Percentiles rank a stretch among this genome's conserved stretches.
These are phyloP conservation scores for Gossypium aridum DNA, from an alignment of 441 rosid species.

Conservation along the genomic window DNA sequence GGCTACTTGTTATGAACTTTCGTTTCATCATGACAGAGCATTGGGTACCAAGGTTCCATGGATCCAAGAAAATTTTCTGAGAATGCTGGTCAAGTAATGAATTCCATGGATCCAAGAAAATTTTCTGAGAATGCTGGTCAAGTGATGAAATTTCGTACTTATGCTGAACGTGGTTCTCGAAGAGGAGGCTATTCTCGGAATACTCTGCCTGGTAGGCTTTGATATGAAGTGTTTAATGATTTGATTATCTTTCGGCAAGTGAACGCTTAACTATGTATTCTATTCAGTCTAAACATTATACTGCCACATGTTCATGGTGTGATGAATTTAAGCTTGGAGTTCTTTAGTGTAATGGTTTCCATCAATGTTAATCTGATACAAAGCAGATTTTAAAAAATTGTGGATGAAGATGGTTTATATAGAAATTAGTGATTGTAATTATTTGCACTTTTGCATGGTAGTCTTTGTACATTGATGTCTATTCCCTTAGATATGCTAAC, in stretches of 20 bases:
- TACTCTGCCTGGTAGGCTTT: slow-evolving; percentile 33
- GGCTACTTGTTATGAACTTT: slow-evolving; percentile 11
- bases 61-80: slow-evolving; percentile 25
- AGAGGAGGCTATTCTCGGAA: slow-evolving; percentile 46
- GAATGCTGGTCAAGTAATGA: too few species aligned
- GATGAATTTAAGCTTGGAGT: background rate
- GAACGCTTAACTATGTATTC: background rate
- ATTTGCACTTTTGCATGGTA: background rate
- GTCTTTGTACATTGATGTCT: background rate
- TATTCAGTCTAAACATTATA: background rate
- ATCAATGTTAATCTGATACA: background rate
- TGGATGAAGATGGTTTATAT: background rate
- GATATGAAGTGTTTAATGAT: background rate
- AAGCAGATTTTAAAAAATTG: background rate
- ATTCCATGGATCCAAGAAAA: background rate
- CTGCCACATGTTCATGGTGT: background rate
- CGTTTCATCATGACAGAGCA: slow-evolving; percentile 34
- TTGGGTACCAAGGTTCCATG: slow-evolving; percentile 29
- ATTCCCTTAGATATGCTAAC: background rate
- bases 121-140: slow-evolving; percentile 37
- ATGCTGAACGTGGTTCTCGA: slow-evolving; percentile 37
- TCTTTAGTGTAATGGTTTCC: background rate
- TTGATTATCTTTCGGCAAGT: background rate
- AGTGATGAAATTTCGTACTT: slow-evolving; percentile 28
- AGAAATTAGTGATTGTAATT: background rate